Conservation (phyloP, 768 basidiomycete genomes). For the Tylopilus subfusipes region DNA sequence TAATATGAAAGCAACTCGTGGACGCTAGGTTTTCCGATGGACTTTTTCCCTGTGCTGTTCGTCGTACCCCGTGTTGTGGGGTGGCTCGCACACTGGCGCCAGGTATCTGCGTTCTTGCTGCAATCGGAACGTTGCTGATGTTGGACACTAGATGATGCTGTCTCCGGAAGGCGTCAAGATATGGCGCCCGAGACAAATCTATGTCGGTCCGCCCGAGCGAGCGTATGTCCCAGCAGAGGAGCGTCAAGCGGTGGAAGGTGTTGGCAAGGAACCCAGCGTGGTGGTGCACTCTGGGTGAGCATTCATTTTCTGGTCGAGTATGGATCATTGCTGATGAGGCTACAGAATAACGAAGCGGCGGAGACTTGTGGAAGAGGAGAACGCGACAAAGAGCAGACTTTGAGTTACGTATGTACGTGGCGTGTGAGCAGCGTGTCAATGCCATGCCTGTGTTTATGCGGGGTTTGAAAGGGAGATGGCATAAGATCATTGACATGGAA, state of each 20-base stretch:
- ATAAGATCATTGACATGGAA: conserved; percentile 4
- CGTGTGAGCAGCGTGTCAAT: background rate
- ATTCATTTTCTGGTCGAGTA: background rate
- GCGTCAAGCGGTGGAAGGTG: conserved; percentile 52
- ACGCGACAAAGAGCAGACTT: conserved; percentile 28
- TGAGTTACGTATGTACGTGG: background rate
- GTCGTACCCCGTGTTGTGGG: conserved; percentile 90
- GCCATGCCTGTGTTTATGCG: conserved; percentile 13
- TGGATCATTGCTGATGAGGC: background rate
- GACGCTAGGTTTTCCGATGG: conserved; percentile 75
- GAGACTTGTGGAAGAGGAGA: conserved; percentile 26
- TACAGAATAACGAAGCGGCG: conserved; percentile 32
- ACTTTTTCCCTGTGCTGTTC: conserved; percentile 93
- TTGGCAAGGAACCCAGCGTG: conserved; percentile 55
- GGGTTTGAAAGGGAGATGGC: conserved; percentile 19
- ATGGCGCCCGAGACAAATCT: conserved; percentile 87
- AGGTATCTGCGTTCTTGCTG: conserved; percentile 40
- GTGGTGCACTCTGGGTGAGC: conserved; percentile 77
- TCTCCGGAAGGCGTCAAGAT: conserved; percentile 88
- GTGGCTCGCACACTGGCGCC: conserved; percentile 92
- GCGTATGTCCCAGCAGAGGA: conserved; percentile 68
- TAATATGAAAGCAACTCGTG: conserved; percentile 1
- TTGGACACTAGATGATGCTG: conserved; percentile 77
- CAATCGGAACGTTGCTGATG: conserved; percentile 1
- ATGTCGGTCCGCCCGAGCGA: conserved; percentile 70